Evolutionary conservation across 1,284 basidiomycete species (phyloP).

Genomic region (Cerrena zonata): DNA sequence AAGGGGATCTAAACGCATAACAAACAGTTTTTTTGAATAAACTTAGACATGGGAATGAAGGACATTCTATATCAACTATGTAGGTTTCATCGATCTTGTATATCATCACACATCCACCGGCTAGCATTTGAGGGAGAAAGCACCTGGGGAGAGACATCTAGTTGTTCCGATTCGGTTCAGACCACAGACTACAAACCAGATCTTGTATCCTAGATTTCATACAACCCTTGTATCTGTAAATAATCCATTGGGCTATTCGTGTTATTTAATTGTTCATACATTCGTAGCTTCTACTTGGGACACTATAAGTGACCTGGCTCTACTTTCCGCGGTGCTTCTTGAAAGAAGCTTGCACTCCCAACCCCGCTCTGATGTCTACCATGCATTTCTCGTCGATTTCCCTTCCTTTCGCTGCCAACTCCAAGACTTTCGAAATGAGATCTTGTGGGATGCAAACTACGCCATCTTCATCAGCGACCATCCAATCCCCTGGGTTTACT

Average conservation of each 20-base stretch:
- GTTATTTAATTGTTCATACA: not conserved
- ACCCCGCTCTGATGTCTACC: conserved; percentile 71
- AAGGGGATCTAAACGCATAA: not conserved
- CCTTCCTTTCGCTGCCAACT: conserved; percentile 54
- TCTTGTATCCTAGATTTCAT: conserved; percentile 3
- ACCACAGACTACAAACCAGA: not conserved
- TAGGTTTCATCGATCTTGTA: too few relatives aligned
- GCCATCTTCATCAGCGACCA: conserved; percentile 85
- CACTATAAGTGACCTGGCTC: too few relatives aligned
- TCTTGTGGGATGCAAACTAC: conserved; percentile 76
- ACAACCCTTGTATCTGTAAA: not conserved
- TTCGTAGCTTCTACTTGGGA: not conserved
- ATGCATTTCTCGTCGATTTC: conserved; percentile 72
- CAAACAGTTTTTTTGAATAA: too few relatives aligned
- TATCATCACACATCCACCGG: too few relatives aligned
- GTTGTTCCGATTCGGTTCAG: not conserved
- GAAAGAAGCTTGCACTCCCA: conserved; percentile 74
- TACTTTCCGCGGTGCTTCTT: conserved; percentile 60
- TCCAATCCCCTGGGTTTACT: conserved; percentile 76
- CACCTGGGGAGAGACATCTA: too few relatives aligned
- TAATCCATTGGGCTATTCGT: not conserved
- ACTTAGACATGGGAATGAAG: too few relatives aligned
- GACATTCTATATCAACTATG: too few relatives aligned
- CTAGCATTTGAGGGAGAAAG: too few relatives aligned
- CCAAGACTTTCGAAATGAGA: conserved; percentile 54